phyloP scores from a whole-genome alignment of 139 green algal species.

The Volvox africanus region DNA sequence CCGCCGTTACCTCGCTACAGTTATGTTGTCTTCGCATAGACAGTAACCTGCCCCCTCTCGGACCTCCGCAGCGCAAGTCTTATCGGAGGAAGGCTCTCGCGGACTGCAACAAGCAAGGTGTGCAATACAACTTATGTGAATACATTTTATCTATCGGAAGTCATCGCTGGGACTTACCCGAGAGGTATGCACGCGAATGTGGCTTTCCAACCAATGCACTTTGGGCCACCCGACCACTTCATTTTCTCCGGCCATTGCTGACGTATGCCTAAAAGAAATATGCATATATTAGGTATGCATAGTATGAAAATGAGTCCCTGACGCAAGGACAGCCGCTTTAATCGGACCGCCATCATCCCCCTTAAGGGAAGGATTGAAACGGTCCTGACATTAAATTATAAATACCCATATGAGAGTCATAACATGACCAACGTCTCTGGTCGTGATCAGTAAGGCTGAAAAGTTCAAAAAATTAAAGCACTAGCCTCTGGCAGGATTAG shows the following conservation, averaged over 20 bases:
- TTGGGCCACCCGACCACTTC: neutral
- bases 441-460: too few species aligned
- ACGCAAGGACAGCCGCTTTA: neutral
- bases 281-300: neutral
- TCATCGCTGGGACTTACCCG: neutral
- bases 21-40: constrained; percentile 17
- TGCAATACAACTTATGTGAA: too few species aligned
- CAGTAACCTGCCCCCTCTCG: neutral
- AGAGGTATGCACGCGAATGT: neutral
- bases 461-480: too few species aligned
- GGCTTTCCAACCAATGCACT: neutral
- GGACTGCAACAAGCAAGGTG: neutral
- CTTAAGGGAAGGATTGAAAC: too few species aligned
- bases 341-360: neutral
- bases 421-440: too few species aligned
- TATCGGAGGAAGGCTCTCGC: neutral
- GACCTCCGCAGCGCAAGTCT: neutral
- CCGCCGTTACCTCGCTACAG: constrained; percentile 18
- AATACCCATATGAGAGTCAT: too few species aligned
- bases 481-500: too few species aligned
- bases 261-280: neutral
- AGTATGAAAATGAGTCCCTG: neutral
- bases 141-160: neutral
- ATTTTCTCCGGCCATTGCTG: neutral
- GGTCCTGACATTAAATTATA: too few species aligned